These are phyloP conservation scores for Saturnispora diversa DNA, from an alignment of 805 yeast genomes.

Conservation along the genomic window DNA sequence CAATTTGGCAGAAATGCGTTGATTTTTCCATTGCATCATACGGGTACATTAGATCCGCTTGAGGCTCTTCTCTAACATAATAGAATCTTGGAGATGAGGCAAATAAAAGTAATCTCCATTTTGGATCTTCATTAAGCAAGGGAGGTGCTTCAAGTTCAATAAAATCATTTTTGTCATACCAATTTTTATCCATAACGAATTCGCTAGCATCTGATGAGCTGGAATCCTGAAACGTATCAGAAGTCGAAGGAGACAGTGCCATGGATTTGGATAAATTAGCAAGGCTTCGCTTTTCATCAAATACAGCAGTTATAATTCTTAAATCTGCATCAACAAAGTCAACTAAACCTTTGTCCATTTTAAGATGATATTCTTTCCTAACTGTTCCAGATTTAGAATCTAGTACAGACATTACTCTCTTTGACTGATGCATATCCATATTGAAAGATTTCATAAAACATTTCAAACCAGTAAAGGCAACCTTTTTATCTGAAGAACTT, in stretches of 20 bases:
- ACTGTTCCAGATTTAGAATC: conserved; percentile 34
- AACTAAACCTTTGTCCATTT: conserved; percentile 61
- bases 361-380: conserved; percentile 44
- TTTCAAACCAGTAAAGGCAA: conserved; percentile 64
- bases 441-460: conserved; percentile 46
- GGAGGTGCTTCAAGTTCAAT: conserved; percentile 54
- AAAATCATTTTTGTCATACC: conserved; percentile 76
- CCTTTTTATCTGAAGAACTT: conserved; percentile 34
- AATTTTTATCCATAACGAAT: conserved; percentile 25
- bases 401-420: conserved; percentile 31
- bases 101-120: conserved; percentile 45
- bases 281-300: conserved; percentile 46
- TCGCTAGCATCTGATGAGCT: conserved; percentile 16
- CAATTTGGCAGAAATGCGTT: conserved; percentile 62
- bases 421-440: conserved; percentile 61
- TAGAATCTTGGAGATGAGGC: conserved; percentile 50
- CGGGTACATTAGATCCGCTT: conserved; percentile 40
- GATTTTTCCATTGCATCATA: conserved; percentile 46
- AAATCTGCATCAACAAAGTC: conserved; percentile 63
- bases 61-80: conserved; percentile 46
- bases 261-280: conserved; percentile 32
- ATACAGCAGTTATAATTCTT: conserved; percentile 54
- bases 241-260: conserved; percentile 21
- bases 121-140: conserved; percentile 30
- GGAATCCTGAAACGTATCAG: conserved; percentile 17